Percentiles rank a stretch among this genome's conserved stretches.
Evolutionary conservation across 352 stramenopile species (phyloP).

Genomic region (Globisporangium acanthophoron): DNA sequence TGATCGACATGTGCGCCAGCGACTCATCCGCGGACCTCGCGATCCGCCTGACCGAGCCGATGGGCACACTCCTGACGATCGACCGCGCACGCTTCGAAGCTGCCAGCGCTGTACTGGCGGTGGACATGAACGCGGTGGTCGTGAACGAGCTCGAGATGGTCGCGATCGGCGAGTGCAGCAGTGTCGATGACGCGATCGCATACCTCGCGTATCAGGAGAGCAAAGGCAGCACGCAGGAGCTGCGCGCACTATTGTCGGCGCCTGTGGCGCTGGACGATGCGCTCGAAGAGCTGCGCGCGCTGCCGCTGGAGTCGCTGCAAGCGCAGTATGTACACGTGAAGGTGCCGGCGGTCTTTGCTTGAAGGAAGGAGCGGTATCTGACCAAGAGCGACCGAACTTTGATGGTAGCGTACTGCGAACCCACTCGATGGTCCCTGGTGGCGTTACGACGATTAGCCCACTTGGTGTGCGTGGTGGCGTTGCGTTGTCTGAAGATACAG

Average conservation of each 20-base stretch:
- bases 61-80: slow-evolving; percentile 38
- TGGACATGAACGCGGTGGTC: slow-evolving; percentile 72
- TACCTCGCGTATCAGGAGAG: background rate
- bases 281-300: background rate
- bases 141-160: slow-evolving; percentile 56
- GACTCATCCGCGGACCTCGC: slow-evolving; percentile 38
- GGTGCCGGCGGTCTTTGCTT: background rate
- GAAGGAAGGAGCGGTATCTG: too few relatives aligned
- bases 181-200: background rate
- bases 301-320: background rate
- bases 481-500: too few relatives aligned
- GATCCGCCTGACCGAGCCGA: slow-evolving; percentile 33
- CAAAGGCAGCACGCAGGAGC: background rate
- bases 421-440: too few relatives aligned
- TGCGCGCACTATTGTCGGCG: background rate
- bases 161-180: slow-evolving; percentile 28
- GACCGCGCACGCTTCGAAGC: slow-evolving; percentile 26
- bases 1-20: slow-evolving; percentile 47
- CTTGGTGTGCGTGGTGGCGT: too few relatives aligned
- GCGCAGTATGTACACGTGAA: background rate
- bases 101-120: slow-evolving; percentile 18
- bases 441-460: too few relatives aligned
- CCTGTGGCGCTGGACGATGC: background rate
- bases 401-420: background rate
- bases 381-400: too few relatives aligned